phyloP scores from a whole-genome alignment of 2,329 filamentous ascomycete genomes.

The Nemania sp. region DNA sequence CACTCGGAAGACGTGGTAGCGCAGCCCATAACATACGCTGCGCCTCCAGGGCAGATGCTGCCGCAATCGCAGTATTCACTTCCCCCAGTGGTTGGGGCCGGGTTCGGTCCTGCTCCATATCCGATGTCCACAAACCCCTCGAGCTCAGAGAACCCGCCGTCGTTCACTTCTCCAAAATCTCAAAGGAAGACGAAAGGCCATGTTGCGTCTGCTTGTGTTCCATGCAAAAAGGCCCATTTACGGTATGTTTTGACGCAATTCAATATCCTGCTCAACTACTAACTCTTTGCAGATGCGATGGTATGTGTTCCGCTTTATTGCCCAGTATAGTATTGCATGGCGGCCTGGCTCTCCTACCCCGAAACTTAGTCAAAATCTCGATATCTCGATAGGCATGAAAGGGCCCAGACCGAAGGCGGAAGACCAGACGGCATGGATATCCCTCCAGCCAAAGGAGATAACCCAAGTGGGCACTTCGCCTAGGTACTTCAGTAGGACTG shows the following conservation, averaged over 20 bases:
- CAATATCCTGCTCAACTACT: constrained; percentile 33
- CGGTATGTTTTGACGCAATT: constrained; percentile 49
- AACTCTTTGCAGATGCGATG: constrained; percentile 58
- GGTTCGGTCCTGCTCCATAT: constrained; percentile 35
- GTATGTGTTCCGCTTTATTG: constrained; percentile 52
- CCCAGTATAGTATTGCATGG: background rate
- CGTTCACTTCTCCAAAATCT: constrained; percentile 60
- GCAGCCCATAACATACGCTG: constrained; percentile 40
- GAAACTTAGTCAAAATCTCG: background rate
- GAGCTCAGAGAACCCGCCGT: constrained; percentile 49
- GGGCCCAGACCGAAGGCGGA: background rate
- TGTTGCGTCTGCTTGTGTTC: constrained; percentile 82
- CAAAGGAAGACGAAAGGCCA: constrained; percentile 76
- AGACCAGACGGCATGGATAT: background rate
- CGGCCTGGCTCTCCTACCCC: background rate
- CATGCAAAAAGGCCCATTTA: constrained; percentile 83
- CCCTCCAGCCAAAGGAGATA: constrained; percentile 8
- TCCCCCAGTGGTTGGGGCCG: constrained; percentile 40
- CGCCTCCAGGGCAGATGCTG: constrained; percentile 39
- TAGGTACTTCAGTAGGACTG: background rate
- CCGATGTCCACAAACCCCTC: constrained; percentile 40
- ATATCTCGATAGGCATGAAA: background rate
- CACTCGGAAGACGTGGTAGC: constrained; percentile 44
- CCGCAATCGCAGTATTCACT: constrained; percentile 43
- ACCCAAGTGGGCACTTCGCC: constrained; percentile 9